Evolutionary conservation across 1,284 basidiomycete species (phyloP).

Genomic region (Cystobasidium pallidum): DNA sequence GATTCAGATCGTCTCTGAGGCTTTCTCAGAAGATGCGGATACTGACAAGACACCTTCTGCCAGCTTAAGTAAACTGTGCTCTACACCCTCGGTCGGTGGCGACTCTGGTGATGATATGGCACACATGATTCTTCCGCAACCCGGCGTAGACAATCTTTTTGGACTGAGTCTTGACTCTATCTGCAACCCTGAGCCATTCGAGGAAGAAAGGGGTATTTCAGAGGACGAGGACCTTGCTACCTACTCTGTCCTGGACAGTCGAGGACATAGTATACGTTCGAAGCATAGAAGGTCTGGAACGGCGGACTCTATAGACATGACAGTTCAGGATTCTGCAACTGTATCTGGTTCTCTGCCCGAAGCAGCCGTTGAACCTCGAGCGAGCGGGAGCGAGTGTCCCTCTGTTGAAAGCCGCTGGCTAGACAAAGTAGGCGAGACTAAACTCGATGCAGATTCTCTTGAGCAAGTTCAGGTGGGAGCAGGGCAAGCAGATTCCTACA

Average conservation of each 20-base stretch:
- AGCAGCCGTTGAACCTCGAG: background rate
- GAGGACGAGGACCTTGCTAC: background rate
- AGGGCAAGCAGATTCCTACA: too few relatives aligned
- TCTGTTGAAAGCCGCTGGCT: background rate
- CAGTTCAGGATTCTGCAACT: background rate
- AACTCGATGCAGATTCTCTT: background rate
- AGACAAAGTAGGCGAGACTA: background rate
- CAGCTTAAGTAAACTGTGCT: background rate
- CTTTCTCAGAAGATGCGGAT: background rate
- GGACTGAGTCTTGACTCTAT: background rate
- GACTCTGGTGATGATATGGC: background rate
- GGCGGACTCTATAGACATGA: background rate
- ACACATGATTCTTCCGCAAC: background rate
- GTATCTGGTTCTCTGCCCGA: background rate
- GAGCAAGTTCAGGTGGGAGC: too few relatives aligned
- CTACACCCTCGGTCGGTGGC: background rate
- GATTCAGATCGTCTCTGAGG: background rate
- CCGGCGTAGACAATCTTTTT: background rate
- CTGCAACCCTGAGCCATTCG: background rate
- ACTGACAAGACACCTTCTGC: slow-evolving; percentile 1
- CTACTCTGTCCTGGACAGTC: slow-evolving; percentile 10
- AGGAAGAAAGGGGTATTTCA: slow-evolving; percentile 3
- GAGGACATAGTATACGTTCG: background rate
- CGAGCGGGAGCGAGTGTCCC: background rate
- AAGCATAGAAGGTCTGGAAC: background rate